Evolutionary conservation across 225 moss, liverwort and hornwort genomes (phyloP), one percentile per base, ranked within the genome.

Genomic region (Climacium dendroides): DNA sequence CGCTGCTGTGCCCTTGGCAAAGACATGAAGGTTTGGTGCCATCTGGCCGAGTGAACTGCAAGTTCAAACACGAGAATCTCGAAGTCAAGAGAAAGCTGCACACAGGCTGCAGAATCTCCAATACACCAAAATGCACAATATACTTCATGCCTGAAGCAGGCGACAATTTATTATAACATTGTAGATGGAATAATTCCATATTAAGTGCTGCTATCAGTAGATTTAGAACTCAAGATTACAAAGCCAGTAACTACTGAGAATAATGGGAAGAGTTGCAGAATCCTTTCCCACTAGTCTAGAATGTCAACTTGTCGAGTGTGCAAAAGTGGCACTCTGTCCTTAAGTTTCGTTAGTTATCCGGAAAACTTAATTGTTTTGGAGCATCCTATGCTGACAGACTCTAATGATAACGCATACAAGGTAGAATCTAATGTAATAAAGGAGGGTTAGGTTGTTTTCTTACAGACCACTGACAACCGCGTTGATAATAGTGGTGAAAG

Each of bases 391-490:
- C 39, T 69, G 50, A 37, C 19, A 37, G 37, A 52, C 29, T 54
- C 69, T 53, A 53, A 72, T 39, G n/a, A 67, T 23, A 83, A 80
- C 28, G 25, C 35, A 80, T 45, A 30, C 39, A 53, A 84, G 60
- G 52, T 82, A 66, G 47, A 54, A 66, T 37, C 43, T 79, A 52
- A 65, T 54, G 25, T 34, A 78, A 50, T 34, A 17, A 39, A 81
- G 47, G 57, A 64, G 43, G 25, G 10, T 60, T 25, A 52, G 24
- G 11, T 43, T 62, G 87, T 55, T 48, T 76, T 87, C 93, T 87
- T 95, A 97, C 97, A 97, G 94, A 83, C 97, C 97, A 85, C 95
- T 95, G 37, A 96, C 95, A 85, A 97, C 95, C 20, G 95, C 97
- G 84, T 97, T 97, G 90, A 97, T 92, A 73, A 97, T 97, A 58